Base-by-base conservation (phyloP, 225 moss, liverwort and hornwort genomes). In the Bryum argenteum region DNA sequence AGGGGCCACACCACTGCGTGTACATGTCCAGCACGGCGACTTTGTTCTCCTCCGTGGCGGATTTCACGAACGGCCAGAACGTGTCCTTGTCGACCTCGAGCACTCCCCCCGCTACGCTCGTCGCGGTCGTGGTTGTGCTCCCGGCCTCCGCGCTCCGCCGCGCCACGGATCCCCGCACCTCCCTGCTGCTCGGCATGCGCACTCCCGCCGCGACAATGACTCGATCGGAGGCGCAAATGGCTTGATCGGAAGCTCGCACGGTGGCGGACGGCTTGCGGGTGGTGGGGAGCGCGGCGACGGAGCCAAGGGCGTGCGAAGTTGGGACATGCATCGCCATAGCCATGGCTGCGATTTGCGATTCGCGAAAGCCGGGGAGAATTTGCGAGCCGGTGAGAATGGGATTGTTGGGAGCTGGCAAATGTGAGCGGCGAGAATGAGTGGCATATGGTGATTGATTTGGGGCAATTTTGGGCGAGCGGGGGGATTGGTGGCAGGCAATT, bases 1-100 rank as follows among this genome's bases (percentile, higher is more conserved):
- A 98, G 62, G 98, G 98, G 8, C 98, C 94, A 63, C 98, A 98
- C 94, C 89, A 94, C 76, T 98, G 92, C 39, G 97, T 98, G 72
- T 85, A 98, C 97, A 98, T 98, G 63, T 98, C 97, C 55, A 98
- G 77, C 68, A 98, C 97, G 37, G 92, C 89, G 55, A 89, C 73
- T 68, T 92, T 48, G 48, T 48, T 17, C 16, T 48, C 92, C 48
- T 87, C 89, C 26, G 85, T 87, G 0, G 92, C 94, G 58, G 71
- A 77, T 60, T 84, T 56, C 71, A 92, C 89, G 24, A 90, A 78
- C 47, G 90, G 78, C 91, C 91, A 92, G 77, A 98, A 98, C 8
- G 89, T 84, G 23, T 98, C 90, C 75, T 91, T 94, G 67, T 88
- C 78, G 70, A 94, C 93, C 73, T 94, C 94, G 7, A 80, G 87